phyloP scores from a whole-genome alignment of 2,329 filamentous ascomycete genomes.

The Cytospora mali region DNA sequence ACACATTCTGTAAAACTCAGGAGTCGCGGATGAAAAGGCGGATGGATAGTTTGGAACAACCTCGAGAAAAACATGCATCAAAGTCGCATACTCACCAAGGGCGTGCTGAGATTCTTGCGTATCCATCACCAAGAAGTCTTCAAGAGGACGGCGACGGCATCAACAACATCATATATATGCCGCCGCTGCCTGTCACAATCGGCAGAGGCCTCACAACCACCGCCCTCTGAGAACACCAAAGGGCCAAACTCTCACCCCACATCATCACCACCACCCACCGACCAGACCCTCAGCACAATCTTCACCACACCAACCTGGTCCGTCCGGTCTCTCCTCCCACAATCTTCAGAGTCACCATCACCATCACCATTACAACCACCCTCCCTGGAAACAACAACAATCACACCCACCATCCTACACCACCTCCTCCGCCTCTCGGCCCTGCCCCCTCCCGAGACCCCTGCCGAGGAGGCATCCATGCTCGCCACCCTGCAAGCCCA shows the following conservation, averaged over 20 bases:
- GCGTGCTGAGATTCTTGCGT: conserved; percentile 4
- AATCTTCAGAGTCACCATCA: not conserved
- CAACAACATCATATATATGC: conserved; percentile 6
- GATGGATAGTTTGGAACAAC: not conserved
- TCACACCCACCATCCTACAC: conserved; percentile 70
- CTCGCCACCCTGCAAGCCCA: conserved; percentile 77
- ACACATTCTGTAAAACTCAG: not conserved
- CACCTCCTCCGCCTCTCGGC: conserved; percentile 90
- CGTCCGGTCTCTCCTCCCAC: conserved; percentile 70
- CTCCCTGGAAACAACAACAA: conserved; percentile 37
- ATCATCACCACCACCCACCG: not conserved
- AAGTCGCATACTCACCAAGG: conserved; percentile 1
- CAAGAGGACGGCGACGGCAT: not conserved
- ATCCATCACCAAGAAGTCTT: not conserved
- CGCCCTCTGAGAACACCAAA: not conserved
- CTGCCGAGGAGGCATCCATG: conserved; percentile 69
- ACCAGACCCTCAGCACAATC: conserved; percentile 36
- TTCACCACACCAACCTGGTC: conserved; percentile 82
- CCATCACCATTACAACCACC: conserved; percentile 23
- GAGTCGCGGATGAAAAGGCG: not conserved
- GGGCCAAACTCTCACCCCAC: not conserved
- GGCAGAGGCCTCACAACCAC: not conserved
- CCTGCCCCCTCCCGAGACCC: conserved; percentile 69
- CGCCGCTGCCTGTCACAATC: conserved; percentile 18
- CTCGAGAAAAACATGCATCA: conserved; percentile 5